These are phyloP conservation scores for Phytophthora vignae DNA, from an alignment of 352 stramenopile genomes.

Conservation along the genomic window DNA sequence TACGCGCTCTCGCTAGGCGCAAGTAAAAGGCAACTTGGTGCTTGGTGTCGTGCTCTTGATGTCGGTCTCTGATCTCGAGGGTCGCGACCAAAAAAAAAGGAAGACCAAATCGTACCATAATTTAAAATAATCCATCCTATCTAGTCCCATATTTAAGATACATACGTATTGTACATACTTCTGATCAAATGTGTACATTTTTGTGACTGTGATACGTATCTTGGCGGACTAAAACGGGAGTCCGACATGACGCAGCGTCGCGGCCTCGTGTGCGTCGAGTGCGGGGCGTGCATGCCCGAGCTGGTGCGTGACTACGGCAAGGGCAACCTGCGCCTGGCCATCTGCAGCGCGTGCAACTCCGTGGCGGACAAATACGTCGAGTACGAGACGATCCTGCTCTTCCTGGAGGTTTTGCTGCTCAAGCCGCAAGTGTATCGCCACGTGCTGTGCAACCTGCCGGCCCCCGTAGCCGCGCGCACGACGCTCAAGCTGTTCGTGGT, in stretches of 20 bases:
- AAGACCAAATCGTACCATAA: background rate
- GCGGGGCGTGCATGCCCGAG: conserved; percentile 63
- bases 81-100: background rate
- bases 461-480: conserved; percentile 53
- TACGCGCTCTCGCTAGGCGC: background rate
- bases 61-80: background rate
- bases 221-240: no score
- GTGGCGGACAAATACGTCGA: conserved; percentile 91
- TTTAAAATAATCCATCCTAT: background rate
- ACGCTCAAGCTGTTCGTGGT: conserved; percentile 82
- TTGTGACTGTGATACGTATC: background rate
- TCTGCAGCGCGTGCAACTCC: conserved; percentile 72
- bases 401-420: conserved; percentile 87
- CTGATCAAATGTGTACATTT: background rate
- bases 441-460: conserved; percentile 80
- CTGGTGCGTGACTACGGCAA: conserved; percentile 88
- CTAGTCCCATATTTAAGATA: no score
- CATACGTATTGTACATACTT: no score
- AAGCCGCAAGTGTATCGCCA: conserved; percentile 89
- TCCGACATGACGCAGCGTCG: background rate
- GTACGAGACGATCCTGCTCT: conserved; percentile 86
- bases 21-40: background rate
- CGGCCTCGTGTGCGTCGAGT: conserved; percentile 80
- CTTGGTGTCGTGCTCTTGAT: background rate
- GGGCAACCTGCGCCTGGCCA: conserved; percentile 82